Evolutionary conservation across 2,329 filamentous ascomycete genomes (phyloP), one percentile per base, ranked within the genome.

Genomic region (Tolypocladium tundrense): DNA sequence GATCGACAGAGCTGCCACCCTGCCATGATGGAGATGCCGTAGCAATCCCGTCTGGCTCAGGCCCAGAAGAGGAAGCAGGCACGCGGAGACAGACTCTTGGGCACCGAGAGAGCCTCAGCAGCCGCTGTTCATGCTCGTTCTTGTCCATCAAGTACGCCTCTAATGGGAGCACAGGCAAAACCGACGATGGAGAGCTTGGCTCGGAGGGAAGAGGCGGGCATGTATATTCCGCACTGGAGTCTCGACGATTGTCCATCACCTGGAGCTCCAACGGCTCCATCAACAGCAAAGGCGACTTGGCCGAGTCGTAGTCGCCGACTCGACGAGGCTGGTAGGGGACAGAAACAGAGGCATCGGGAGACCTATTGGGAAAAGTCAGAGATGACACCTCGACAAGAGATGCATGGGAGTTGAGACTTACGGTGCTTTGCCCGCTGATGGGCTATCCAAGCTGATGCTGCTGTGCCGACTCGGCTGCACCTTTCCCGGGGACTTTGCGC

Each of bases 121-220:
- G 19, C n/a, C 57, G 53, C 11, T n/a, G 53, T 39, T 58, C 57
- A 10, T 55, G 57, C 8, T 55, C 57, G 40, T 55, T 58, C 8
- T 53, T 24, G n/a, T 55, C 53, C 53, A 55, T 42, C 21, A 58
- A n/a, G 21, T 55, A 58, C 5, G 24, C 40, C 13, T 58, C 35
- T 14, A 58, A 33, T 5, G 56, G 51, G 11, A 54, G 33, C 7
- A 41, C 7, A 14, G n/a, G 40, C 16, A 35, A 42, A 19, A 31
- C 39, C 6, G 10, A 27, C n/a, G 42, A 50, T 10, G 19, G 3
- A 9, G 5, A 9, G 10, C 5, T 41, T 21, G 48, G 27, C 45
- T 55, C 31, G 5, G 39, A 16, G 10, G 37, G 37, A 2, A 35
- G 39, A n/a, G 16, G 27, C 10, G 55, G 45, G 19, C 24, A 35